A percentile compares a stretch with the other conserved stretches of the same genome.
phyloP scores from a whole-genome alignment of 257 asterid genomes.

The Jacaranda copaia region DNA sequence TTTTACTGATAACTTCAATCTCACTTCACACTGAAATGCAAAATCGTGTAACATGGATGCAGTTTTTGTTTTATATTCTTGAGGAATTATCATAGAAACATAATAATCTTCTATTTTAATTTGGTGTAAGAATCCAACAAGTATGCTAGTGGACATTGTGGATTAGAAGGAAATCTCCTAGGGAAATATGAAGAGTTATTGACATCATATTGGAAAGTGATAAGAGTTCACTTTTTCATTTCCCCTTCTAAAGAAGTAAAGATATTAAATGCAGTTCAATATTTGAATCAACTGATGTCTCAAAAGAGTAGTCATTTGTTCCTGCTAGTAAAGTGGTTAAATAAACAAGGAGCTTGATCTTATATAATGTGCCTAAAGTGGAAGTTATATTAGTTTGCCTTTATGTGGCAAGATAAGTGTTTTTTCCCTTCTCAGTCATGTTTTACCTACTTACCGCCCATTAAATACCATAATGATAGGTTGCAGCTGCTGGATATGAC shows the following conservation, averaged over 20 bases:
- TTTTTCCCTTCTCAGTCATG: conserved; percentile 18
- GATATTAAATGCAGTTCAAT: conserved; percentile 3
- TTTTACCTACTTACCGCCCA: conserved; percentile 32
- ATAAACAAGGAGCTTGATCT: conserved; percentile 11
- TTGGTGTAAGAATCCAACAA: neutral
- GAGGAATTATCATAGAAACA: neutral
- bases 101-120: neutral
- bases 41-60: conserved; percentile 1
- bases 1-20: conserved; percentile 19
- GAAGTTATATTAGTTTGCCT: neutral
- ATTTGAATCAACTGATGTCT: neutral
- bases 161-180: neutral
- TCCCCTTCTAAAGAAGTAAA: neutral
- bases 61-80: neutral
- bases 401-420: conserved; percentile 11
- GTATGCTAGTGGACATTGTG: conserved; percentile 7
- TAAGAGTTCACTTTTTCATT: neutral
- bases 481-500: conserved; percentile 91
- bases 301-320: neutral
- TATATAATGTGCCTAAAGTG: neutral
- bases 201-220: conserved; percentile 7
- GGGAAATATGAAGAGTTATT: conserved; percentile 17
- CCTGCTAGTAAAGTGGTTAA: conserved; percentile 21
- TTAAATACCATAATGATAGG: conserved; percentile 54
- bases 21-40: conserved; percentile 22